A percentile compares a stretch with the other conserved stretches of the same genome.
Conservation (phyloP, 2,329 filamentous ascomycete species). For the Fusarium metavorans region DNA sequence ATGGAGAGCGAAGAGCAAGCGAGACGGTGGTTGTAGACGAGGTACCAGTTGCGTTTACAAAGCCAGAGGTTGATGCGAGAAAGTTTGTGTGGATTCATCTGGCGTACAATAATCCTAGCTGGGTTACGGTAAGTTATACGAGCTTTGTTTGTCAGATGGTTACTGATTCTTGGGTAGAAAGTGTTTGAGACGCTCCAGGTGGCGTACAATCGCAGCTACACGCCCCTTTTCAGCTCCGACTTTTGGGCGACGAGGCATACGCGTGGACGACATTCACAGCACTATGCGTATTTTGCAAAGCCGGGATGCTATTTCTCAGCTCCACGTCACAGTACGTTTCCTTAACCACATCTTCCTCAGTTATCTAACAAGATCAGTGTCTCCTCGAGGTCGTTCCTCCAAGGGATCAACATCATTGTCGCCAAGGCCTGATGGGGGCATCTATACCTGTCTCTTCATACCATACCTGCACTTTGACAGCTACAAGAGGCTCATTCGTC, state of each 20-base stretch:
- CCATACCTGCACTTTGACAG: slow-evolving; percentile 75
- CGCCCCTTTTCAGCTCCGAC: slow-evolving; percentile 58
- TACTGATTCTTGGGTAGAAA: slow-evolving; percentile 46
- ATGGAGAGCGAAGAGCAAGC: slow-evolving; percentile 30
- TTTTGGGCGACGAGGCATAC: slow-evolving; percentile 63
- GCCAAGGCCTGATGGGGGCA: slow-evolving; percentile 44
- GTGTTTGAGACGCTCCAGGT: slow-evolving; percentile 59
- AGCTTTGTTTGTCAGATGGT: neutral
- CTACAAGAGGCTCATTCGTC: slow-evolving; percentile 67
- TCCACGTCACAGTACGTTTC: slow-evolving; percentile 48
- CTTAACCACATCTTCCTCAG: accelerated
- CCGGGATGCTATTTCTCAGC: slow-evolving; percentile 62
- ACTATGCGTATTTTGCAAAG: slow-evolving; percentile 63
- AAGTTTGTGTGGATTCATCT: slow-evolving; percentile 71
- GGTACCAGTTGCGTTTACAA: slow-evolving; percentile 46
- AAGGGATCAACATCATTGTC: slow-evolving; percentile 46
- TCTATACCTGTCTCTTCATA: slow-evolving; percentile 64
- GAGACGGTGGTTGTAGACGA: slow-evolving; percentile 49
- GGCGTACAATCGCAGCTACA: slow-evolving; percentile 52
- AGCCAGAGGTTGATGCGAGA: slow-evolving; percentile 51
- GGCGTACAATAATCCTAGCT: slow-evolving; percentile 68
- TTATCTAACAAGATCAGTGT: slow-evolving; percentile 38
- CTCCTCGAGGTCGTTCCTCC: slow-evolving; percentile 50
- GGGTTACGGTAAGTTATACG: slow-evolving; percentile 62
- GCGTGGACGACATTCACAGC: slow-evolving; percentile 61